A percentile compares a stretch with the other conserved stretches of the same genome.
phyloP scores from a whole-genome alignment of 2,329 filamentous ascomycete genomes.

The Ophiocordyceps robertsii region DNA sequence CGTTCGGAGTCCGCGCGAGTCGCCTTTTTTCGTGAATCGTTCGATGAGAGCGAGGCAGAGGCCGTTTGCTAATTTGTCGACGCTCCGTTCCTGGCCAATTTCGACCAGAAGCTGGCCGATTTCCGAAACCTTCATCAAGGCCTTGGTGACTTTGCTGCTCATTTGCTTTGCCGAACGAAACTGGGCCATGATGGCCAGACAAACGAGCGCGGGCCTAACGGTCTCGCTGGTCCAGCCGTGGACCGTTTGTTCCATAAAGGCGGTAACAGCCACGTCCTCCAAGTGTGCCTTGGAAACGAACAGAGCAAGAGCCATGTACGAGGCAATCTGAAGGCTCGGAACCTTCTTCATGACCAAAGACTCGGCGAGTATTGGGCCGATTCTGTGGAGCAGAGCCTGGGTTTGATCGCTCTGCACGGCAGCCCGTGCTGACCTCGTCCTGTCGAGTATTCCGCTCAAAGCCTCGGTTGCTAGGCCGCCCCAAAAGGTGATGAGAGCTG shows the following conservation, averaged over 20 bases:
- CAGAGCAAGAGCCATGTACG: constrained; percentile 82
- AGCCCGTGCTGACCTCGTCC: constrained; percentile 59
- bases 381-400: constrained; percentile 57
- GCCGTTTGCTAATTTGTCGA: constrained; percentile 60
- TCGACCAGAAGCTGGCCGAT: constrained; percentile 46
- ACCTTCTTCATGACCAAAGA: constrained; percentile 63
- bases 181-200: constrained; percentile 69
- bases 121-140: constrained; percentile 49
- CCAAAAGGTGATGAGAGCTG: constrained; percentile 79
- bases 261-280: constrained; percentile 66
- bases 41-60: constrained; percentile 54
- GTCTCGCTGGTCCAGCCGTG: constrained; percentile 65
- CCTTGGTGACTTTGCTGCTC: constrained; percentile 55
- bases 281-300: constrained; percentile 73
- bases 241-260: constrained; percentile 81
- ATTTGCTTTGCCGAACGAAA: constrained; percentile 59
- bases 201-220: constrained; percentile 59
- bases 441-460: constrained; percentile 69
- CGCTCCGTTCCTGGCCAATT: constrained; percentile 49
- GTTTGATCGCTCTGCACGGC: constrained; percentile 69
- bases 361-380: constrained; percentile 60
- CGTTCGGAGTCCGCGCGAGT: constrained; percentile 39
- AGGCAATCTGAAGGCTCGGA: constrained; percentile 69
- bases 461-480: constrained; percentile 77
- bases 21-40: constrained; percentile 45